Evolutionary conservation across 768 basidiomycete genomes (phyloP).

Genomic region (Termitomyces sp.): DNA sequence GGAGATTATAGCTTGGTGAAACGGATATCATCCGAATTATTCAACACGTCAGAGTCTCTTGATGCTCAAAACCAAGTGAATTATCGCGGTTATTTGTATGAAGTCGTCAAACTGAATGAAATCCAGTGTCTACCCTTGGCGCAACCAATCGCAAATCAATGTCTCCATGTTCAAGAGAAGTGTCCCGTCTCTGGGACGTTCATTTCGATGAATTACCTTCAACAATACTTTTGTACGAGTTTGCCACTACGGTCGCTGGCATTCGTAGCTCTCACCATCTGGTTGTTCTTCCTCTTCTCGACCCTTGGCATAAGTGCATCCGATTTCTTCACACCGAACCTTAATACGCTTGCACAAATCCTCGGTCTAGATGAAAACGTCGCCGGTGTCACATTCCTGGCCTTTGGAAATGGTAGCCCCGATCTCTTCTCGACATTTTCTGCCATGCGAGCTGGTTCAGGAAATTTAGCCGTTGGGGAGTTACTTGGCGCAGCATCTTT

Average conservation of each 20-base stretch:
- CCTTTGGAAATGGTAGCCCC: constrained; percentile 96
- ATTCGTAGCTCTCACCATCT: constrained; percentile 64
- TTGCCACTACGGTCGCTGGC: constrained; percentile 50
- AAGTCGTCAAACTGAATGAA: background rate
- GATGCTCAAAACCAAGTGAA: constrained; percentile 26
- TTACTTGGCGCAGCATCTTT: constrained; percentile 93
- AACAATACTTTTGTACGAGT: constrained; percentile 67
- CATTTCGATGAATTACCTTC: constrained; percentile 68
- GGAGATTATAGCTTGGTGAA: constrained; percentile 36
- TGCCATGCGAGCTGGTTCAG: constrained; percentile 82
- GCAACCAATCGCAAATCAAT: constrained; percentile 54
- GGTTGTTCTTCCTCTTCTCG: constrained; percentile 92
- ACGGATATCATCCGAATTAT: constrained; percentile 36
- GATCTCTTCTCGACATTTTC: constrained; percentile 96
- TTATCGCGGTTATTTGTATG: background rate
- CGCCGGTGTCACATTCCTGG: constrained; percentile 94
- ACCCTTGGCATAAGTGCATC: constrained; percentile 93
- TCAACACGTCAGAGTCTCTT: constrained; percentile 16
- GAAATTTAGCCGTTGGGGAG: constrained; percentile 91
- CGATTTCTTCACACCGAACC: constrained; percentile 97
- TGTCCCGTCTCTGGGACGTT: constrained; percentile 63
- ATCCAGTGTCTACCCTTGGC: constrained; percentile 67
- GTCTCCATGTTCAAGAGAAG: constrained; percentile 52
- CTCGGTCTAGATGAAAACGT: constrained; percentile 90
- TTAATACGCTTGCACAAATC: constrained; percentile 82